phyloP scores from a whole-genome alignment of 257 asterid genomes.

The Jaltomata sinuosa region DNA sequence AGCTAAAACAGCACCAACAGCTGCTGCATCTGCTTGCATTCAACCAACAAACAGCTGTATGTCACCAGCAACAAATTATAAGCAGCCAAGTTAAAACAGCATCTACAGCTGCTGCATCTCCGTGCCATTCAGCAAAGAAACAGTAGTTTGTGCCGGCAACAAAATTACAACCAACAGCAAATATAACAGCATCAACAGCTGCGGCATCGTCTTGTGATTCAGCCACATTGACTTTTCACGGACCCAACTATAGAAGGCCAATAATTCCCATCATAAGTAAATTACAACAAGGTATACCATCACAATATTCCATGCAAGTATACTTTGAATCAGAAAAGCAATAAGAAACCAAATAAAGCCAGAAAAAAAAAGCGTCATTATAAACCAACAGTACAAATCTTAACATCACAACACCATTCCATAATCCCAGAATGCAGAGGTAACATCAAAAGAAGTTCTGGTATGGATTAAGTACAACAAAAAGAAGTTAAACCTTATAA shows the following conservation, averaged over 20 bases:
- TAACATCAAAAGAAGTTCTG: conserved; percentile 12
- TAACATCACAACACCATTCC: conserved; percentile 10
- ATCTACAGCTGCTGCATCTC: conserved; percentile 35
- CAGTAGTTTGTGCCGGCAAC: conserved; percentile 23
- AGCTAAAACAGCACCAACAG: conserved; percentile 23
- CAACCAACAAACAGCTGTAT: conserved; percentile 23
- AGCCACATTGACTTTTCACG: conserved; percentile 50
- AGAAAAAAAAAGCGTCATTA: conserved; percentile 1
- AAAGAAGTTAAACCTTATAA: conserved; percentile 43
- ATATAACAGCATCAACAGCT: conserved; percentile 23
- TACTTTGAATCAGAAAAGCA: not conserved
- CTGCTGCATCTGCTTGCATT: conserved; percentile 23
- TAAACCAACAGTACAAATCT: not conserved
- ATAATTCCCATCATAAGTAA: conserved; percentile 41
- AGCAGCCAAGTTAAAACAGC: conserved; percentile 44
- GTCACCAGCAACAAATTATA: conserved; percentile 32
- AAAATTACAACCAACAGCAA: conserved; percentile 29
- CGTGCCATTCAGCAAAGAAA: conserved; percentile 28
- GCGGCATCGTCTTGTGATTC: conserved; percentile 34
- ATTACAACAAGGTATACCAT: conserved; percentile 2
- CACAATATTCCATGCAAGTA: conserved; percentile 9
- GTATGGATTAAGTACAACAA: conserved; percentile 30
- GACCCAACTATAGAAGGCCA: conserved; percentile 65
- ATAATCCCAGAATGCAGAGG: conserved; percentile 18
- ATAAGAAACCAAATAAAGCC: not conserved